Evolutionary conservation across 768 basidiomycete genomes (phyloP).

Genomic region (Multifurca ochricompacta): DNA sequence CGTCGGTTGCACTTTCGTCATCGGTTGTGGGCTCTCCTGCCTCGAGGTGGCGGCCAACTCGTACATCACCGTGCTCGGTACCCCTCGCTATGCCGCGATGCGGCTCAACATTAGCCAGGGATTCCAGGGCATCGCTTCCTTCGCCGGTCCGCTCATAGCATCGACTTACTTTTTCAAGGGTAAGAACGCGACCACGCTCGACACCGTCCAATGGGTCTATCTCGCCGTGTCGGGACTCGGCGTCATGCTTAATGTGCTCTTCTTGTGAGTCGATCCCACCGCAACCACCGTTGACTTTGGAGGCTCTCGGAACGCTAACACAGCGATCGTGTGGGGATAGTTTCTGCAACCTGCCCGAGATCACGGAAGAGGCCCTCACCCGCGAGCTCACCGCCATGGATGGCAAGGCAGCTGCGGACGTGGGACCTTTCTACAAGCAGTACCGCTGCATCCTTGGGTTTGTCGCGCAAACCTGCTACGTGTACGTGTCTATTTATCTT

Average conservation of each 20-base stretch:
- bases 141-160: constrained; percentile 68
- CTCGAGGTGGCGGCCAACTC: constrained; percentile 73
- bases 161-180: constrained; percentile 68
- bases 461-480: constrained; percentile 62
- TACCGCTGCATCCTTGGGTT: constrained; percentile 65
- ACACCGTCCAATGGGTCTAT: constrained; percentile 68
- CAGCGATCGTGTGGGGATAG: constrained; percentile 26
- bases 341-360: constrained; percentile 62
- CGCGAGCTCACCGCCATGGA: constrained; percentile 40
- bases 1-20: constrained; percentile 65
- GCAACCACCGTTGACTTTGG: constrained; percentile 6
- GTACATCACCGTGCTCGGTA: constrained; percentile 65
- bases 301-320: neutral
- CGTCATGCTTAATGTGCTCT: constrained; percentile 50
- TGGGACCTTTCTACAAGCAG: constrained; percentile 60
- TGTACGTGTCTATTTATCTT: constrained; percentile 32
- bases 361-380: constrained; percentile 56
- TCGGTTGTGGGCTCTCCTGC: constrained; percentile 58
- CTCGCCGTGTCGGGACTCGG: constrained; percentile 60
- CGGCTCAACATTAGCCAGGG: constrained; percentile 76
- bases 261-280: constrained; percentile 39
- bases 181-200: constrained; percentile 49
- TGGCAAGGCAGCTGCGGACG: constrained; percentile 29
- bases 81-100: constrained; percentile 63
- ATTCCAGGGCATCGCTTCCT: constrained; percentile 69